Evolutionary conservation across 345 rosid species (phyloP).

Genomic region (Lenwebbia sp.): DNA sequence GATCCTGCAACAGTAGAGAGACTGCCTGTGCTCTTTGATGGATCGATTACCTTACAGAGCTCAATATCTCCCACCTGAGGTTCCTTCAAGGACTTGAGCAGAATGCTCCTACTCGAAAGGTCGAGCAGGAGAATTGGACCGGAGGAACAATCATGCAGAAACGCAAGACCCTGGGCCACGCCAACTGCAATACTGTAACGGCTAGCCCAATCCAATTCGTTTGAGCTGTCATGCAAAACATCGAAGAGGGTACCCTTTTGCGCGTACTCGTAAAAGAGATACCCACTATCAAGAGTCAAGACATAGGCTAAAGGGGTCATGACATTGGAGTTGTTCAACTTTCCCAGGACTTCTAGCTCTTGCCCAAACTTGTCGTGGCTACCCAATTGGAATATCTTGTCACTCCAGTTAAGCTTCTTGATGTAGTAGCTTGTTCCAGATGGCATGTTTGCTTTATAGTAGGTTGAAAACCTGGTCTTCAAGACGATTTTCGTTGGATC

Average conservation of each 20-base stretch:
- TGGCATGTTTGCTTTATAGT: slow-evolving; percentile 66
- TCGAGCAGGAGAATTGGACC: slow-evolving; percentile 68
- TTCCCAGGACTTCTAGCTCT: slow-evolving; percentile 62
- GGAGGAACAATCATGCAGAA: slow-evolving; percentile 59
- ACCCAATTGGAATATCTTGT: slow-evolving; percentile 64
- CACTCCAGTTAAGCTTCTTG: slow-evolving; percentile 71
- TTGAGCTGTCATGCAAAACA: slow-evolving; percentile 41
- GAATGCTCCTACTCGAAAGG: slow-evolving; percentile 63
- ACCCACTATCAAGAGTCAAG: slow-evolving; percentile 48
- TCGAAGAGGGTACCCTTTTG: slow-evolving; percentile 48
- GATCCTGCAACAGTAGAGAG: slow-evolving; percentile 83
- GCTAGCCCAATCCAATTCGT: slow-evolving; percentile 66
- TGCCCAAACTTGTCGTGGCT: slow-evolving; percentile 47
- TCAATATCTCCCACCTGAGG: slow-evolving; percentile 80
- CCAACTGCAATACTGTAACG: slow-evolving; percentile 80
- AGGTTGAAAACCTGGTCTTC: slow-evolving; percentile 64
- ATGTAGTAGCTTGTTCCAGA: slow-evolving; percentile 59
- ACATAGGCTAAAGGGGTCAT: slow-evolving; percentile 87
- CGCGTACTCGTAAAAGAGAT: slow-evolving; percentile 61
- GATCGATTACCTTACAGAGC: slow-evolving; percentile 77
- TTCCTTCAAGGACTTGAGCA: slow-evolving; percentile 70
- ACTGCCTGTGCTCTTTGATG: slow-evolving; percentile 76
- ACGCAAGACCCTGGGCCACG: slow-evolving; percentile 75
- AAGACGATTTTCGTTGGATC: slow-evolving; percentile 30
- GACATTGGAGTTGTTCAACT: slow-evolving; percentile 65